phyloP scores from a whole-genome alignment of 768 basidiomycete genomes.

The Sarcomyxa edulis region DNA sequence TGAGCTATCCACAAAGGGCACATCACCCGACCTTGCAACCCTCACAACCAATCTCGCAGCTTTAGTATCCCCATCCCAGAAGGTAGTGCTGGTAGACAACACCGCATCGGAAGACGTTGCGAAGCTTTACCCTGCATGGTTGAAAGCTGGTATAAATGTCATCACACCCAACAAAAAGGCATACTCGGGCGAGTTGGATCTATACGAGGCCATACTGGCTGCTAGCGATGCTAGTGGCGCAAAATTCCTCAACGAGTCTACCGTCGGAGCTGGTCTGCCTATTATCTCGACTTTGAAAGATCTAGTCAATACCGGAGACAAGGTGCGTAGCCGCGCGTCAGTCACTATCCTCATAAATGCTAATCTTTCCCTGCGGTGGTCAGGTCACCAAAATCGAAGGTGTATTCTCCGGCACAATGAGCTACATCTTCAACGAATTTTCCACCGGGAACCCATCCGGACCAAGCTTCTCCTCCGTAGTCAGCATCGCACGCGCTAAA shows the following conservation, averaged over 20 bases:
- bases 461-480: conserved; percentile 83
- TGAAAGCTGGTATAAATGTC: conserved; percentile 75
- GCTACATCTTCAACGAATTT: conserved; percentile 98
- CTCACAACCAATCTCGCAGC: conserved; percentile 40
- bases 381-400: conserved; percentile 91
- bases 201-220: conserved; percentile 66
- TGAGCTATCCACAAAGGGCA: conserved; percentile 29
- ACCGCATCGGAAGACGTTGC: conserved; percentile 86
- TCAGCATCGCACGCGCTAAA: conserved; percentile 81
- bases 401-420: conserved; percentile 95
- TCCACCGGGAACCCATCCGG: conserved; percentile 65
- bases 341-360: background rate
- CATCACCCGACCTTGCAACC: conserved; percentile 42
- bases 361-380: background rate
- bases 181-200: conserved; percentile 62
- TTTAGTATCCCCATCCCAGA: conserved; percentile 40
- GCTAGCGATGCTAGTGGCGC: conserved; percentile 57
- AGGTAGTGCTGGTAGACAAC: conserved; percentile 82
- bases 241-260: conserved; percentile 80
- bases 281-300: conserved; percentile 91
- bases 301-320: conserved; percentile 87
- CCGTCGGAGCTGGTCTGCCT: conserved; percentile 94
- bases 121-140: conserved; percentile 71
- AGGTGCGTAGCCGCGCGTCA: conserved; percentile 52
- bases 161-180: conserved; percentile 99